Conservation (phyloP, 2,329 filamentous ascomycete genomes). For the Plectosphaerella sp. region DNA sequence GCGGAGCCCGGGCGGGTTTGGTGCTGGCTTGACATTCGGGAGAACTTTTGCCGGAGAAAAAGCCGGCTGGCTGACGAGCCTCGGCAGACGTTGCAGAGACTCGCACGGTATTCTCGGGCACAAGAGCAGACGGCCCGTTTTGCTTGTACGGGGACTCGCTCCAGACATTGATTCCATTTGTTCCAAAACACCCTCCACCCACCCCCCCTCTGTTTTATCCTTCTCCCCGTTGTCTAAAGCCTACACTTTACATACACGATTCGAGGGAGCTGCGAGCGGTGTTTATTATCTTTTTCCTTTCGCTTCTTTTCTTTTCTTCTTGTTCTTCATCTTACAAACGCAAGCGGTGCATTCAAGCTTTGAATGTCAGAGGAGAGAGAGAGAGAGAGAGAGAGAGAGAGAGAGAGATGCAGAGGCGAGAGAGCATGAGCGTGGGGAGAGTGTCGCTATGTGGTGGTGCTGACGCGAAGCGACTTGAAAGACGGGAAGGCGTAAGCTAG, state of each 20-base stretch:
- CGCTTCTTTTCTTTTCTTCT: conserved; percentile 1
- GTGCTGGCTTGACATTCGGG: no score
- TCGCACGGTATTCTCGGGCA: not conserved
- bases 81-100: not conserved
- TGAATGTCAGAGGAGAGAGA: not conserved
- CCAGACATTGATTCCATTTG: conserved; percentile 11
- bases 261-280: conserved; percentile 9
- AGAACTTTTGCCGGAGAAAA: no score
- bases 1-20: no score
- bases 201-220: not conserved
- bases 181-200: conserved; percentile 2
- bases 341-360: not conserved
- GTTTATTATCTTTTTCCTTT: conserved; percentile 2
- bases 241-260: conserved; percentile 9
- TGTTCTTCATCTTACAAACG: not conserved
- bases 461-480: no score
- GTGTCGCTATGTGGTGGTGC: no score
- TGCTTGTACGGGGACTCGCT: no score
- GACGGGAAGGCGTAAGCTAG: not conserved
- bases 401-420: not conserved
- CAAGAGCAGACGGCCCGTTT: no score
- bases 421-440: not conserved
- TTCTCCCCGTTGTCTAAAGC: conserved; percentile 11
- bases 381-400: not conserved
- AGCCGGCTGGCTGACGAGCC: no score